Evolutionary conservation across 495 filamentous ascomycete genomes (phyloP).

Genomic region (Lichenothelia convexa): DNA sequence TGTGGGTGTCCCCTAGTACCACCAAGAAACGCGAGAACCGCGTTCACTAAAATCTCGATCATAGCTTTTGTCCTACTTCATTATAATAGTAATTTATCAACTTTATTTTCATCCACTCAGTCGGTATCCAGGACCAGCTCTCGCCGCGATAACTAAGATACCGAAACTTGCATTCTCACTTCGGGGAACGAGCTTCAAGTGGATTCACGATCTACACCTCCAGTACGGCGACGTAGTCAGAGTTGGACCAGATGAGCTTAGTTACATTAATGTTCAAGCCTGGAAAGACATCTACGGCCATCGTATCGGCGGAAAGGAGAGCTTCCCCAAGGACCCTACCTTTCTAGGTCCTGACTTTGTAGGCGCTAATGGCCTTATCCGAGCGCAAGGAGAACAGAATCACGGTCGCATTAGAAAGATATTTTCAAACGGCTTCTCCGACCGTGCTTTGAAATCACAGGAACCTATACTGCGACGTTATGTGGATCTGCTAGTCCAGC

Average conservation of each 20-base stretch:
- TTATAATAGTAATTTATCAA: neutral
- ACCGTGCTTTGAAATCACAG: conserved; percentile 8
- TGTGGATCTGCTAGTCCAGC: conserved; percentile 3
- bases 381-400: conserved; percentile 3
- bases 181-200: neutral
- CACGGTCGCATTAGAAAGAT: conserved; percentile 9
- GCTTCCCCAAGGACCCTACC: conserved; percentile 20
- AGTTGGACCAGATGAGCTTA: conserved; percentile 33
- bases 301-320: conserved; percentile 12
- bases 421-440: conserved; percentile 8
- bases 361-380: neutral
- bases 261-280: conserved; percentile 28
- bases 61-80: neutral
- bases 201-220: conserved; percentile 25
- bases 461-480: conserved; percentile 8
- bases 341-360: neutral
- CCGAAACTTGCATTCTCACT: neutral
- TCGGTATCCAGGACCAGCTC: conserved; percentile 3
- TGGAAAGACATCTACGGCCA: neutral
- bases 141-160: neutral
- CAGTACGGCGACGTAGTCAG: conserved; percentile 37
- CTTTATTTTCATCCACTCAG: conserved; percentile 5
- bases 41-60: no score
- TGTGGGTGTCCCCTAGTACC: no score
- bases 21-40: no score